Evolutionary conservation across 805 yeast species (phyloP), one percentile per base, ranked within the genome.

Genomic region (Yamadazyma olivae): DNA sequence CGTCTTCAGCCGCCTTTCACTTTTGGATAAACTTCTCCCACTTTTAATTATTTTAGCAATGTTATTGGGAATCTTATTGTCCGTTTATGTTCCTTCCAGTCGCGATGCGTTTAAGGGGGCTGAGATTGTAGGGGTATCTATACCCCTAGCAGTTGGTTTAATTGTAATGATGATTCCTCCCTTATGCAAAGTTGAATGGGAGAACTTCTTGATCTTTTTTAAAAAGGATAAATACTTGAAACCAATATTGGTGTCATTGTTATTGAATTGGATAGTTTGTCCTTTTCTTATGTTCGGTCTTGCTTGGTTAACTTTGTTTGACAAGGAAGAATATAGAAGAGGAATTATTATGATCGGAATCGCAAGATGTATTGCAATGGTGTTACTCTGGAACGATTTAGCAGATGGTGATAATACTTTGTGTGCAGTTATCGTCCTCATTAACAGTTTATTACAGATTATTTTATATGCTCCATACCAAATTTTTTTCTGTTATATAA

Each of bases 331-430:
- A 36, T 72, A 71, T 38, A 56, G 82, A 27, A 59, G 55, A 27
- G 82, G 82, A 1, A 62, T 77, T n/a, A 74, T 77, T 20, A 67
- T 77, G 72, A 73, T 77, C 30, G 83, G 83, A 1, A 38, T 74
- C 23, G 82, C 80, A 5, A 55, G 82, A 39, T 77, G 83, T 49
- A 75, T 77, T 43, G 83, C 82, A 16, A 77, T 77, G 82, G 83
- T 76, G 1, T 54, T 77, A 33, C 51, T 77, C 18, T 77, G 82
- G 83, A 77, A 71, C 47, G 67, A 71, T 20, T 57, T 77, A 13
- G 76, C 81, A 2, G 66, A 56, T 6, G 82, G 82, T 5, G 78
- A 75, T 47, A 54, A 56, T 30, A 63, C 62, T 27, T 51, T 74
- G 28, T 77, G 83, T 53, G 78, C 76, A 3, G 46, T 74, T 6